Percentiles rank a stretch among this genome's conserved stretches.
These are phyloP conservation scores for Cladophialophora chaetospira DNA, from an alignment of 2,329 filamentous ascomycete genomes.

Conservation along the genomic window DNA sequence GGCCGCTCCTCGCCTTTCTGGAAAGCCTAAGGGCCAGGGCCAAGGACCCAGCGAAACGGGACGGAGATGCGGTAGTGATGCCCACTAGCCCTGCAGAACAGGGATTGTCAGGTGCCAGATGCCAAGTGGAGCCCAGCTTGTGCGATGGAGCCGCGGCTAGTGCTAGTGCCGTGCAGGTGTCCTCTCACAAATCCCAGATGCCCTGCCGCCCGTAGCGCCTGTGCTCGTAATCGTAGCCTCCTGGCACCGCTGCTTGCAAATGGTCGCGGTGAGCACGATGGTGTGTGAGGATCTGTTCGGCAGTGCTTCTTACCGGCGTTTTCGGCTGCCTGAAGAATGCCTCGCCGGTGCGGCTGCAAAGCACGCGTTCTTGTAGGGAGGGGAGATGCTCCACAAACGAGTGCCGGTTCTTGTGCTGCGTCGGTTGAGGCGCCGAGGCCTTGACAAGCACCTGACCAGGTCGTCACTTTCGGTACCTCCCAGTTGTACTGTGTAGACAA, in stretches of 20 bases:
- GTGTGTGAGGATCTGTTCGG: background rate
- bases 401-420: too few relatives aligned
- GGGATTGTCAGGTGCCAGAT: constrained; percentile 26
- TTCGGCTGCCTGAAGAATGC: constrained; percentile 11
- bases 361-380: too few relatives aligned
- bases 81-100: constrained; percentile 17
- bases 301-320: constrained; percentile 2
- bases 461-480: too few relatives aligned
- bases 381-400: too few relatives aligned
- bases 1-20: constrained; percentile 18
- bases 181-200: constrained; percentile 4
- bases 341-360: background rate
- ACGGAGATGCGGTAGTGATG: constrained; percentile 23
- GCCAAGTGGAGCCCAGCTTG: constrained; percentile 15
- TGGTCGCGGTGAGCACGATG: background rate
- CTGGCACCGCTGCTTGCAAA: background rate
- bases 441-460: too few relatives aligned
- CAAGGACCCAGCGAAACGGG: constrained; percentile 21
- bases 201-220: constrained; percentile 4
- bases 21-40: constrained; percentile 21
- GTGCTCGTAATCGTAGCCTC: constrained; percentile 6
- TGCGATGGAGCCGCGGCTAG: constrained; percentile 14
- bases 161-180: constrained; percentile 3
- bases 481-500: too few relatives aligned
- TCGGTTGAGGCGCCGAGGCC: too few relatives aligned